Evolutionary conservation across 164 flowering plant genomes (phyloP).

Genomic region (Liriodendron chinense): DNA sequence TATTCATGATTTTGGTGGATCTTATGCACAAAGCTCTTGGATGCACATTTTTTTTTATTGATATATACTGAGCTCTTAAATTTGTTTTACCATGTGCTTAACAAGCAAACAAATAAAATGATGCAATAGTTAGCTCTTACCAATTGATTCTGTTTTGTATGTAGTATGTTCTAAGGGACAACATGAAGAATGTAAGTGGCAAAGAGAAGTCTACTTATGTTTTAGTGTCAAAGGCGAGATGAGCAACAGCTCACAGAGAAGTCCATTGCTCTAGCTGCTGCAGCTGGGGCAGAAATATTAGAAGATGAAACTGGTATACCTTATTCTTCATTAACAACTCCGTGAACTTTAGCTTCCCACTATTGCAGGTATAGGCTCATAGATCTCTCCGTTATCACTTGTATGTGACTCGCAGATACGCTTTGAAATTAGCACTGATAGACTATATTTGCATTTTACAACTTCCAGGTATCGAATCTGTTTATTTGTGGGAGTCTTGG

Average conservation of each 20-base stretch:
- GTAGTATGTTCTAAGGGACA: conserved; percentile 76
- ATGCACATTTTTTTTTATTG: too few relatives aligned
- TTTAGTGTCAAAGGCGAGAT: conserved; percentile 47
- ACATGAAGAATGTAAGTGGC: conserved; percentile 36
- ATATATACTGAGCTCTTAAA: too few relatives aligned
- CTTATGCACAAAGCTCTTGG: too few relatives aligned
- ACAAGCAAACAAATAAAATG: not conserved
- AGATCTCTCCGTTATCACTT: too few relatives aligned
- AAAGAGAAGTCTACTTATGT: conserved; percentile 60
- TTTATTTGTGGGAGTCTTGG: too few relatives aligned
- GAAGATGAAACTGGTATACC: conserved; percentile 55
- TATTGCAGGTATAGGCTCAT: too few relatives aligned
- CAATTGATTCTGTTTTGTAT: conserved; percentile 2
- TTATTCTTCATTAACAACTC: not conserved
- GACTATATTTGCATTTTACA: too few relatives aligned
- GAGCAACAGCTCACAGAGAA: conserved; percentile 49
- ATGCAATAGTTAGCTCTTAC: not conserved
- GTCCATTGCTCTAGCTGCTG: conserved; percentile 25
- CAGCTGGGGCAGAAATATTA: conserved; percentile 34
- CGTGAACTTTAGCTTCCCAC: not conserved
- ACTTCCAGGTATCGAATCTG: too few relatives aligned
- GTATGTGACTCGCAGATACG: too few relatives aligned
- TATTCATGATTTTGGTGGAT: too few relatives aligned
- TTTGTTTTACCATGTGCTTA: too few relatives aligned
- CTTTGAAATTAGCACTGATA: too few relatives aligned